Percentiles rank a stretch among this genome's conserved stretches.
phyloP scores from a whole-genome alignment of 371 early-diverging fungal species.

The Rhizopus stolonifer region DNA sequence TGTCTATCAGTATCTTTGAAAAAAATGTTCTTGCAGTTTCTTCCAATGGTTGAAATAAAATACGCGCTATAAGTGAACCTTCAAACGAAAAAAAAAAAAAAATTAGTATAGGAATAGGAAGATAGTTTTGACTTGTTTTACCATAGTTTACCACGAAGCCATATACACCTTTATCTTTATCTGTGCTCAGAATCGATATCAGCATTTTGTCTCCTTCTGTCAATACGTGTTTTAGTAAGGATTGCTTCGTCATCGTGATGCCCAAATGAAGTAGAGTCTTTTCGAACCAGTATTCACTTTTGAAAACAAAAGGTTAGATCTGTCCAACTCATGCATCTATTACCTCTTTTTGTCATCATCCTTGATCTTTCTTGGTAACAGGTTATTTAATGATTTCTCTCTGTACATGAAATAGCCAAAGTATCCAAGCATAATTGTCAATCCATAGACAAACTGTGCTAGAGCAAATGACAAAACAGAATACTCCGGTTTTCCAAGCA shows the following conservation, averaged over 20 bases:
- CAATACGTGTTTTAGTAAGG: conserved; percentile 85
- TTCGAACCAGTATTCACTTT: conserved; percentile 58
- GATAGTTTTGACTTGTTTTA: no score
- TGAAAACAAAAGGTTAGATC: background rate
- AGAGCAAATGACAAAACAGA: conserved; percentile 72
- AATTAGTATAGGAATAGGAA: no score
- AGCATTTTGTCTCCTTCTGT: conserved; percentile 96
- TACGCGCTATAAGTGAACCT: conserved; percentile 88
- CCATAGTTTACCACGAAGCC: conserved; percentile 87
- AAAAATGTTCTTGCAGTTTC: conserved; percentile 87
- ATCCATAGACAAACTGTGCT: conserved; percentile 71
- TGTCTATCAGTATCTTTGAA: conserved; percentile 50
- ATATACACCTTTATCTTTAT: conserved; percentile 77
- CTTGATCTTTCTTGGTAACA: conserved; percentile 43
- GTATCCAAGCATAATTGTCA: conserved; percentile 59
- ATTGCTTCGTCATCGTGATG: conserved; percentile 79
- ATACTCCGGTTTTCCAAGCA: conserved; percentile 43
- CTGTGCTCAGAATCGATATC: conserved; percentile 61
- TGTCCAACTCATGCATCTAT: no score
- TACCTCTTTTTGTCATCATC: conserved; percentile 19
- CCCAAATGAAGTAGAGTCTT: conserved; percentile 59
- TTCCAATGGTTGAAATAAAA: conserved; percentile 92
- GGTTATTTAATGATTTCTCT: conserved; percentile 27
- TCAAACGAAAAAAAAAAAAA: conserved; percentile 1
- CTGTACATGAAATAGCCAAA: conserved; percentile 47